Base-by-base conservation (phyloP, 2,329 filamentous ascomycete species). In the Claviceps pusilla region DNA sequence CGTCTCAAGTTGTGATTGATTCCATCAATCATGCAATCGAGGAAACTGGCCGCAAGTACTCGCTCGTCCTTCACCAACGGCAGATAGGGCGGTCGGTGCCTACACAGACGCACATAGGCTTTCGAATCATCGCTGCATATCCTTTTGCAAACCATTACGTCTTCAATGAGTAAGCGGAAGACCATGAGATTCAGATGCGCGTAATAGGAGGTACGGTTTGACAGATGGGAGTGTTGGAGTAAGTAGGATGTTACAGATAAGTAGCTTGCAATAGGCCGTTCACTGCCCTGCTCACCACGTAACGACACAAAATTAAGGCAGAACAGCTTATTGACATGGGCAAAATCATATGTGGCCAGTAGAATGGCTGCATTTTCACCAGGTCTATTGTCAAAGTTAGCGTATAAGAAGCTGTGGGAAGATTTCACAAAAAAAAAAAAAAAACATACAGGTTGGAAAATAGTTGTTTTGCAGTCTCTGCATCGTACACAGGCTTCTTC, bases 281-380 rank as follows among this genome's bases (percentile, higher is more conserved):
- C 83, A 50, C 80, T 75, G 46, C 76, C 79, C 60, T 84, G 84
- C 50, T 83, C 80, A 1, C 82, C 69, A 6, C 78, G 64, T 29
- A 82, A 65, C 2, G 80, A 83, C 52, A 95, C 80, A 47, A 98
- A 71, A 61, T 86, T 90, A 66, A 87, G 86, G 67, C 88, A 91
- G 69, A 98, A 97, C 9, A 96, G 76, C 69, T 96, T 97, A 73
- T 97, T 98, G 39, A 90, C 86, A 64, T 95, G 86, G 3, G 84
- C 83, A 66, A 97, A 97, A 66, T 97, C 93, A 66, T 97, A 98
- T 0, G 88, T 84, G 0, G 89, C 84, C 39, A 98, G 76, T 4
- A 97, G 71, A 3, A 94, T 76, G 4, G 90, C 83, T 16, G 89
- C 86, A 66, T 90, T 83, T 56, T 83, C 78, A 3, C 83, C 82